Conservation (phyloP, 2,329 filamentous ascomycete genomes). For the Botrytis hyacinthi region DNA sequence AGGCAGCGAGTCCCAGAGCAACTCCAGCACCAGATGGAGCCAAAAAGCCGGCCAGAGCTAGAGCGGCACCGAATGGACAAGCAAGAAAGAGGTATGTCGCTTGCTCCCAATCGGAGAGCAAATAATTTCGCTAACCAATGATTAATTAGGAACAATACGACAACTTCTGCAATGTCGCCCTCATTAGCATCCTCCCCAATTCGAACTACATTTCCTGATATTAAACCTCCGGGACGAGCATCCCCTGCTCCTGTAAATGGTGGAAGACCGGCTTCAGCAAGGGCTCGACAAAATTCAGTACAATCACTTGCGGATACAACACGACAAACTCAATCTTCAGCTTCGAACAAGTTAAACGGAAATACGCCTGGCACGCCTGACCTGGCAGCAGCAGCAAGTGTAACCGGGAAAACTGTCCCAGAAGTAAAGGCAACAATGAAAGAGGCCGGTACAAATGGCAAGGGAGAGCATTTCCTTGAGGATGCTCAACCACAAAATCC, state of each 20-base stretch:
- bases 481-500: slow-evolving; percentile 40
- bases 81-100: slow-evolving; percentile 72
- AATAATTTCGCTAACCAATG: slow-evolving; percentile 25
- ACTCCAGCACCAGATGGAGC: slow-evolving; percentile 63
- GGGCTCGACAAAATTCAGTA: slow-evolving; percentile 73
- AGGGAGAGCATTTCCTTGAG: slow-evolving; percentile 38
- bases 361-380: slow-evolving; percentile 40
- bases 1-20: slow-evolving; percentile 63
- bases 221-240: slow-evolving; percentile 48
- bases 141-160: slow-evolving; percentile 45
- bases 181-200: slow-evolving; percentile 75
- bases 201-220: slow-evolving; percentile 64
- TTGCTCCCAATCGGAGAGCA: not conserved
- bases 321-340: slow-evolving; percentile 57
- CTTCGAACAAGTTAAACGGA: slow-evolving; percentile 61
- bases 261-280: slow-evolving; percentile 64
- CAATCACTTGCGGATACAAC: slow-evolving; percentile 56
- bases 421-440: slow-evolving; percentile 57
- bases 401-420: slow-evolving; percentile 38
- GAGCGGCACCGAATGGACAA: slow-evolving; percentile 62
- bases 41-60: slow-evolving; percentile 71
- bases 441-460: slow-evolving; percentile 42
- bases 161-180: slow-evolving; percentile 59
- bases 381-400: slow-evolving; percentile 31
- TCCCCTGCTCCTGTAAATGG: slow-evolving; percentile 60